Base-by-base conservation (phyloP, 768 basidiomycete genomes). In the Phaffia australis region DNA sequence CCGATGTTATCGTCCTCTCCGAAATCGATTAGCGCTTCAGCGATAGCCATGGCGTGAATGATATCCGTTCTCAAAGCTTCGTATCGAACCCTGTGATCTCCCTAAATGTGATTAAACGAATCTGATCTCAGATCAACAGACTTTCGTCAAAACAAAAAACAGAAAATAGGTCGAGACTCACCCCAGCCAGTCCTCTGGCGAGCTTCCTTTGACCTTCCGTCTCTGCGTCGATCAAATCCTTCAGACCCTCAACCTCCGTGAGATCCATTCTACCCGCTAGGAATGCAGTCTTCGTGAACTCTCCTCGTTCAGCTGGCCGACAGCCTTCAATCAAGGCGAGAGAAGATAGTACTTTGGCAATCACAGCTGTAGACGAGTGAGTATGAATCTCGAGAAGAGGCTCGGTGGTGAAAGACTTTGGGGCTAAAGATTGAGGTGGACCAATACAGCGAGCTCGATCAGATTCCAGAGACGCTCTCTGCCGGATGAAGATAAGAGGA, bases 1-100 rank as follows among this genome's bases (percentile, higher is more conserved):
- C 92, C 89, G 50, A 93, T 82, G 47, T 89, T 87, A 72, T 93
- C 91, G 18, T 86, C 87, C 76, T 95, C 91, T 7, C 89, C 89
- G 75, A 93, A 95, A 75, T 94, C 91, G 63, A 95, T 92, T 23
- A 93, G 77, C 0, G 91, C 92, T 76, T 95, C 92, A 4, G 89
- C 79, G 69, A 84, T 81, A 15, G 91, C 84, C 25, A 90, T 81
- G 59, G 85, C 87, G 32, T 82, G 79, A 27, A 94, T 82, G 21
- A 89, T 84, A 16, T 83, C 81, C 8, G 76, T 75, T 62, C 91
- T 79, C 58, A 94, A 75, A 5, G 80, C 73, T 57, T 88, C 84
- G 68, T 87, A 86, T 59, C 81, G 81, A 14, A 78, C 77, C 58
- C 82, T 79, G 35, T 82, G 80, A 21, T 77, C 74, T 48, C 91